These are phyloP conservation scores for Rhodotorula diobovata DNA, from an alignment of 768 basidiomycete species.

Conservation along the genomic window DNA sequence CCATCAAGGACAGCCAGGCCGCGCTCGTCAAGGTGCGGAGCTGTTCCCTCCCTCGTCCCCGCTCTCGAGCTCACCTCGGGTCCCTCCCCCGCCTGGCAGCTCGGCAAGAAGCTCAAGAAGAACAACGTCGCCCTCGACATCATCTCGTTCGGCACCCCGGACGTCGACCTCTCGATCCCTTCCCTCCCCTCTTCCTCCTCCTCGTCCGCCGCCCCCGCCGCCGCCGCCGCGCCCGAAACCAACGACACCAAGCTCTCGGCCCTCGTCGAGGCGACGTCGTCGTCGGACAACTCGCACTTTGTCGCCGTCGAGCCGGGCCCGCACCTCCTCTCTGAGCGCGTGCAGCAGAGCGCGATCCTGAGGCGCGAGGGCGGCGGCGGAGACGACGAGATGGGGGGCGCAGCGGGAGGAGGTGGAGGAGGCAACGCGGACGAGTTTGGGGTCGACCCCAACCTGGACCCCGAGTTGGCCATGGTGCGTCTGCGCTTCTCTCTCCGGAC, in stretches of 20 bases:
- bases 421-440: slow-evolving; percentile 72
- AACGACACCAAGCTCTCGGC: slow-evolving; percentile 64
- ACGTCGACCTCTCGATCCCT: slow-evolving; percentile 86
- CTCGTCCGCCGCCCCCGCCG: background rate
- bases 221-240: slow-evolving; percentile 49
- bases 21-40: slow-evolving; percentile 45
- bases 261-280: slow-evolving; percentile 76
- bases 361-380: slow-evolving; percentile 60
- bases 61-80: background rate
- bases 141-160: slow-evolving; percentile 76
- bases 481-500: background rate
- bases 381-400: slow-evolving; percentile 48
- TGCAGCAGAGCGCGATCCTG: slow-evolving; percentile 76
- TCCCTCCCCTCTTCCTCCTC: slow-evolving; percentile 65
- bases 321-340: slow-evolving; percentile 65
- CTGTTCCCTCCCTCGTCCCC: background rate
- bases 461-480: slow-evolving; percentile 87
- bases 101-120: slow-evolving; percentile 98
- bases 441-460: slow-evolving; percentile 90
- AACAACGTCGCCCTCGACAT: slow-evolving; percentile 96
- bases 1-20: slow-evolving; percentile 71
- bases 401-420: slow-evolving; percentile 54
- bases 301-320: slow-evolving; percentile 71
- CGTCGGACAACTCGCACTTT: slow-evolving; percentile 82
- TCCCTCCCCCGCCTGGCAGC: slow-evolving; percentile 62